These are phyloP conservation scores for Brassica hybrid DNA, from an alignment of 441 rosid genomes.

Conservation along the genomic window DNA sequence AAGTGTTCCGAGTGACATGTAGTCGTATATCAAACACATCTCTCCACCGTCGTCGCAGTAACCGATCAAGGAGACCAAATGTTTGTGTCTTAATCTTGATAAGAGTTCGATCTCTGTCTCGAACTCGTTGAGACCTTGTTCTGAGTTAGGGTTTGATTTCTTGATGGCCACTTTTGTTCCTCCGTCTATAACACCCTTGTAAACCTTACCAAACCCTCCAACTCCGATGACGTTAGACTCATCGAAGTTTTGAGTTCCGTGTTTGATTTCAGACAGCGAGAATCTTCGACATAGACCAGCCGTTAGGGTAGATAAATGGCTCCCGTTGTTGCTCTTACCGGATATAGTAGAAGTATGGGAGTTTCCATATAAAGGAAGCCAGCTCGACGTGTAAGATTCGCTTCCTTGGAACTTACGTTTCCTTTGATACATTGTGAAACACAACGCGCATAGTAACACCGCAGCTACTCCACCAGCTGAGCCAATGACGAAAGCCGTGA, in stretches of 20 bases:
- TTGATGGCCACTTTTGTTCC: slow-evolving; percentile 77
- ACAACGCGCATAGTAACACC: slow-evolving; percentile 40
- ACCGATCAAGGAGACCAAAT: slow-evolving; percentile 46
- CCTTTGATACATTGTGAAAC: slow-evolving; percentile 42
- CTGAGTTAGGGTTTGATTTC: slow-evolving; percentile 81
- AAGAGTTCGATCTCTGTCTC: slow-evolving; percentile 89
- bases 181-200: slow-evolving; percentile 69
- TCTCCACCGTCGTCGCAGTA: slow-evolving; percentile 87
- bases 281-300: slow-evolving; percentile 61
- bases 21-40: slow-evolving; percentile 66
- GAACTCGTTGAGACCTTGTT: slow-evolving; percentile 87
- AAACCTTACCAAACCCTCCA: slow-evolving; percentile 75
- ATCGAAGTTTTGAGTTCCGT: slow-evolving; percentile 58
- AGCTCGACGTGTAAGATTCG: slow-evolving; percentile 33
- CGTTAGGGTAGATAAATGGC: slow-evolving; percentile 55
- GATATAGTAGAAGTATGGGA: slow-evolving; percentile 52
- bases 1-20: slow-evolving; percentile 66
- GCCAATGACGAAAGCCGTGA: slow-evolving; percentile 41
- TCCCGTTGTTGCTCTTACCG: slow-evolving; percentile 39
- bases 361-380: slow-evolving; percentile 57
- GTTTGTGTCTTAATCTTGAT: slow-evolving; percentile 74
- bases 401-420: slow-evolving; percentile 34
- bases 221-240: slow-evolving; percentile 67
- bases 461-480: slow-evolving; percentile 49
- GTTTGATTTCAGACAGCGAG: slow-evolving; percentile 54